Base-by-base conservation (phyloP, 192 early-diverging fungal species). In the Helicostylum pulchrum region DNA sequence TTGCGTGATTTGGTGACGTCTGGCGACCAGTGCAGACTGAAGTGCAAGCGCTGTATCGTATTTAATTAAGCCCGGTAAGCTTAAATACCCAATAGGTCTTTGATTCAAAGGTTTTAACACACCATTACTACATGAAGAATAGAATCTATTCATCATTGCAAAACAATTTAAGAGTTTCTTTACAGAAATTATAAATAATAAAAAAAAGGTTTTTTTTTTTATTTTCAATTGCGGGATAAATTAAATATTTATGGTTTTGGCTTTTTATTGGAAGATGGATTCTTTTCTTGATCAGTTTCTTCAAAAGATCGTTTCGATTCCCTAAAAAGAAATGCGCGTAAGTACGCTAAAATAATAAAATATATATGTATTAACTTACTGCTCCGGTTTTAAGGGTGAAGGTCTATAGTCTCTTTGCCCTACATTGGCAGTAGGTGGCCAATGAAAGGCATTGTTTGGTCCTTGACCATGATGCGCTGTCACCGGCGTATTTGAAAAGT, bases 371-470 rank as follows among this genome's bases (percentile, higher is more conserved):
- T 21, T 23, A 39, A 47, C 44, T 34, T 64, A 19, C 32, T 39
- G 21, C 20, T 51, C 49, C 23, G 20, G 48, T 30, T 64, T 64
- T 36, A 84, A 53, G 1, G 80, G 83, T 46, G 80, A 81, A 11
- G 82, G 78, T 45, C 79, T 75, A 52, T 84, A 77, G 9, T 76
- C 80, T 7, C 72, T 59, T 44, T 39, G 26, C 1, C 36, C 36
- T 39, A 39, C 7, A 39, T 39, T 39, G 9, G 75, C 21, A 17
- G 82, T 77, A 7, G 75, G 58, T 1, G 90, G 89, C 90, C 90
- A 92, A 57, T 83, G 76, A 66, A 92, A 92, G 8, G 84, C 81
- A 19, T 80, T 81, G 21, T 81, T 87, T 19, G 83, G 84, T 3
- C 84, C 86, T 0, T 89, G 90, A 2, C 54, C 54, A 11, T 39